Evolutionary conservation across 1,284 basidiomycete species (phyloP).

Genomic region (Ceratobasidium sp.): DNA sequence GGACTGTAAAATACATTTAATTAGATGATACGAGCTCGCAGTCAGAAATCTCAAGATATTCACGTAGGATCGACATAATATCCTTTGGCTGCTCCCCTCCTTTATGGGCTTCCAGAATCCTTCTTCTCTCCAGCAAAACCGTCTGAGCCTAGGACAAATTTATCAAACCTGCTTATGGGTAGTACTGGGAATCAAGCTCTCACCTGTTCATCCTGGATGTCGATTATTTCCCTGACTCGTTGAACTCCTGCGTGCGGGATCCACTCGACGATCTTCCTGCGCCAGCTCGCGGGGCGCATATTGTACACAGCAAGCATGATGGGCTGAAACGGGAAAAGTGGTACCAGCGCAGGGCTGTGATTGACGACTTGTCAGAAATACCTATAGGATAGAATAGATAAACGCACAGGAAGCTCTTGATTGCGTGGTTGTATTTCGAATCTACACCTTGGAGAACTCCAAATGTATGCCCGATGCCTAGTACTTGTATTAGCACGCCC

Average conservation of each 20-base stretch:
- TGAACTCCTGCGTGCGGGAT: background rate
- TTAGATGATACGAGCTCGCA: too few species aligned
- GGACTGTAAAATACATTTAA: background rate
- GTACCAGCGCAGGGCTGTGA: background rate
- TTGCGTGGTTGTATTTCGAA: slow-evolving; percentile 5
- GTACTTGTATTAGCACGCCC: background rate
- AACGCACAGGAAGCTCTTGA: slow-evolving; percentile 12
- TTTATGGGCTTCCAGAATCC: background rate
- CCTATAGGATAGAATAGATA: background rate
- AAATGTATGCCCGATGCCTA: slow-evolving; percentile 28
- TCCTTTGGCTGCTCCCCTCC: background rate
- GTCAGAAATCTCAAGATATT: background rate
- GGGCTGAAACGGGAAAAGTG: background rate
- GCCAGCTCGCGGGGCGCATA: background rate
- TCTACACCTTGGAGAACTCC: slow-evolving; percentile 6
- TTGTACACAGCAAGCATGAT: background rate
- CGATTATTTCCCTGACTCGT: slow-evolving; percentile 3
- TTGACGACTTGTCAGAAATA: background rate
- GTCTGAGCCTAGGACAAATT: background rate
- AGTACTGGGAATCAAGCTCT: background rate
- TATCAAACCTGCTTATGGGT: background rate
- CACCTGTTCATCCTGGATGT: slow-evolving; percentile 33
- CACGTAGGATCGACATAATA: slow-evolving; percentile 24
- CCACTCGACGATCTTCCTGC: slow-evolving; percentile 16
- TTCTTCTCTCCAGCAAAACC: background rate